Evolutionary conservation across 768 basidiomycete species (phyloP).

Genomic region (Agaricus sinodeliciosus): DNA sequence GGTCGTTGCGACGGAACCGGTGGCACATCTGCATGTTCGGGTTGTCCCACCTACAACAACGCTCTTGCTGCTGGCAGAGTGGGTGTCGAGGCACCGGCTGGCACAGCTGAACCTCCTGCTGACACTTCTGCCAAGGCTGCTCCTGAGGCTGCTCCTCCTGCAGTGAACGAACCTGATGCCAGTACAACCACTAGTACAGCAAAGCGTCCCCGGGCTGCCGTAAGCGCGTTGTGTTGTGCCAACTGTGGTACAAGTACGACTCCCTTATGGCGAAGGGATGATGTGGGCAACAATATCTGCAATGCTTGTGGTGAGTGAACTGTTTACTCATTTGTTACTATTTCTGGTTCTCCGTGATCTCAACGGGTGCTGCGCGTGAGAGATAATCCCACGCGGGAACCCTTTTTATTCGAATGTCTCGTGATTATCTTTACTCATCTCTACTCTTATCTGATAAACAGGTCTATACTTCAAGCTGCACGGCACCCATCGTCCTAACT

Average conservation of each 20-base stretch:
- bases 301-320: slow-evolving; percentile 85
- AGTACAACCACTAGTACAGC: slow-evolving; percentile 21
- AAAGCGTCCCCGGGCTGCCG: slow-evolving; percentile 31
- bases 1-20: slow-evolving; percentile 97
- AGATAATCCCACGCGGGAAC: too few relatives aligned
- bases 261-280: slow-evolving; percentile 85
- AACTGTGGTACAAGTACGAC: slow-evolving; percentile 89
- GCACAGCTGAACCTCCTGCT: slow-evolving; percentile 12
- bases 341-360: not conserved
- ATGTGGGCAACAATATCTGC: slow-evolving; percentile 89
- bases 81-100: slow-evolving; percentile 15
- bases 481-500: slow-evolving; percentile 92
- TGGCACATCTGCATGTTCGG: slow-evolving; percentile 86
- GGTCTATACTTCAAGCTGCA: slow-evolving; percentile 98
- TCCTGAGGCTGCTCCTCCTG: slow-evolving; percentile 14
- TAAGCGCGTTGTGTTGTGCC: slow-evolving; percentile 78
- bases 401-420: too few relatives aligned
- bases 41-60: slow-evolving; percentile 97
- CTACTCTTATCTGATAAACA: slow-evolving; percentile 25
- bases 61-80: slow-evolving; percentile 43
- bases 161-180: slow-evolving; percentile 28
- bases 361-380: not conserved
- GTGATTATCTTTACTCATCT: not conserved
- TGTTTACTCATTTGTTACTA: slow-evolving; percentile 11
- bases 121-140: slow-evolving; percentile 11